Evolutionary conservation across 116 monocot species (phyloP), one percentile per base, ranked within the genome.

Genomic region (Zostera marina): DNA sequence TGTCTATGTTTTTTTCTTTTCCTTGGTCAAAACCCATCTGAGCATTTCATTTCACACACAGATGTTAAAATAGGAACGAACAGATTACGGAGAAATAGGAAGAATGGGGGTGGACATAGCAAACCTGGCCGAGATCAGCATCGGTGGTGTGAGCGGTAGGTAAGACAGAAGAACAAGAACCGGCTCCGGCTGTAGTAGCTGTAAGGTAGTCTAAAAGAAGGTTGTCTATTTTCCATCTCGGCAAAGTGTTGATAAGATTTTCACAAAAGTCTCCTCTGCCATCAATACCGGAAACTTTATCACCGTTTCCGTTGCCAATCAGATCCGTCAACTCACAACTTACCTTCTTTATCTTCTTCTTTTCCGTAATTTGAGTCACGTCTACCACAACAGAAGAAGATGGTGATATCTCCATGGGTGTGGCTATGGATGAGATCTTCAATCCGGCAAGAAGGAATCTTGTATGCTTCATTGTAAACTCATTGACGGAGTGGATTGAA

Each of bases 401-500:
- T n/a, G n/a, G n/a, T n/a, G n/a, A n/a, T n/a, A n/a, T n/a, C n/a
- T n/a, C n/a, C n/a, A n/a, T n/a, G 46, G 56, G 41, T 32, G 64
- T 45, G 45, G 72, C 65, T 13, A 63, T 40, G 19, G 66, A 10
- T 17, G 75, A 74, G 63, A 83, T 59, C 60, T 59, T 53, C 54
- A 69, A 55, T 56, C 83, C 78, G 47, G 83, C 70, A 53, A 83
- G 76, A 52, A 83, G 79, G 64, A 72, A 83, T 43, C 83, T 58
- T 42, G 11, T 73, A 69, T 83, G 83, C 41, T 68, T 75, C 75
- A 40, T 72, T 11, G 79, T 75, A 19, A 75, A 58, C 5, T 69
- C 68, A 67, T 61, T 83, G 22, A 70, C 66, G 42, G 72, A 41
- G 72, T 83, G 83, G 47, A 83, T 73, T 6, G 76, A 47, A 5